A percentile compares a stretch with the other conserved stretches of the same genome.
These are phyloP conservation scores for Globisporangium perplexum DNA, from an alignment of 352 stramenopile species.

Conservation along the genomic window DNA sequence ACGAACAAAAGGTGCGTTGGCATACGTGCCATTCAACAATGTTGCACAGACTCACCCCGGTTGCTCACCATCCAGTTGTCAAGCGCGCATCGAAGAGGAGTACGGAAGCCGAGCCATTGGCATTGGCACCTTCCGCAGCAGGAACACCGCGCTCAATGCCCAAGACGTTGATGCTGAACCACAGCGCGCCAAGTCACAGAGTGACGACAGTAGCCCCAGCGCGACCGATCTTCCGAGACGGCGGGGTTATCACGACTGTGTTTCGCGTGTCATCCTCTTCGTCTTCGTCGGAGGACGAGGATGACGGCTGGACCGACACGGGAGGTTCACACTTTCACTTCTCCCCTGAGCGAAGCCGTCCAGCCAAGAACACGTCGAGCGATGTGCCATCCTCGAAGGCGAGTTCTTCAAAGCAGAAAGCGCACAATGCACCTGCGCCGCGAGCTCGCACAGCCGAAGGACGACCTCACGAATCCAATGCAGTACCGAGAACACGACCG, in stretches of 20 bases:
- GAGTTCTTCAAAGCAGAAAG: not conserved
- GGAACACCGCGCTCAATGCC: not conserved
- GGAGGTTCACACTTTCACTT: not conserved
- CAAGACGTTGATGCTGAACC: conserved; percentile 3
- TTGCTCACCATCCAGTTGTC: too few species aligned
- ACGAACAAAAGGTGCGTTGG: not conserved
- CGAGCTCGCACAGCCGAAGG: not conserved
- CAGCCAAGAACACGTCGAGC: not conserved
- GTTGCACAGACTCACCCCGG: not conserved
- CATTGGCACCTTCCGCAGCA: not conserved
- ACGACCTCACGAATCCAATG: not conserved
- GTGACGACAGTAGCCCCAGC: too few species aligned
- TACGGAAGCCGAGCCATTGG: not conserved
- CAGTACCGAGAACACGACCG: not conserved
- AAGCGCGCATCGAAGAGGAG: not conserved
- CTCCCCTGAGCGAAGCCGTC: not conserved
- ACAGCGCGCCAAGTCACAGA: not conserved
- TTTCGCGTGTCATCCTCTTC: not conserved
- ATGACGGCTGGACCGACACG: not conserved
- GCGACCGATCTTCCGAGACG: not conserved
- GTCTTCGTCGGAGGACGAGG: not conserved
- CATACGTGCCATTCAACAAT: not conserved
- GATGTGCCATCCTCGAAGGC: not conserved
- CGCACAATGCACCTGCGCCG: not conserved
- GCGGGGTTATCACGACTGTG: not conserved